A percentile compares a stretch with the other conserved stretches of the same genome.
phyloP scores from a whole-genome alignment of 345 rosid genomes.

The Hypericum androsaemum region DNA sequence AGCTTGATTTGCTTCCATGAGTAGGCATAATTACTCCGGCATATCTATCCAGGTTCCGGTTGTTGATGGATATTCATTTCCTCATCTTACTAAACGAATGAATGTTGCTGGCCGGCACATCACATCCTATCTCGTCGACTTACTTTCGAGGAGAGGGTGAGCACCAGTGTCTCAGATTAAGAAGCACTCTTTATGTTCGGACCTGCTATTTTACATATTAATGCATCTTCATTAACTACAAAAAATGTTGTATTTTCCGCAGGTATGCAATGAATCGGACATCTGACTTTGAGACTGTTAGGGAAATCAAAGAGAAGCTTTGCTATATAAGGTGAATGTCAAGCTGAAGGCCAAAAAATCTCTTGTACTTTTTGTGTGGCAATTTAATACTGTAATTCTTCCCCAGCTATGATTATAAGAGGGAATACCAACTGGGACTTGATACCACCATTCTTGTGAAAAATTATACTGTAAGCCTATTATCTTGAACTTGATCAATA shows the following conservation, averaged over 20 bases:
- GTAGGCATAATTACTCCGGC: too few relatives aligned
- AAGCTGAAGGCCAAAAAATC: slow-evolving; percentile 1
- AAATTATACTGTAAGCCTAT: slow-evolving; percentile 72
- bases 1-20: too few relatives aligned
- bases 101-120: slow-evolving; percentile 98
- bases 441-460: slow-evolving; percentile 96
- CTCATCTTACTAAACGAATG: slow-evolving; percentile 97
- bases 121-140: slow-evolving; percentile 90
- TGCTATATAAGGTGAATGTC: slow-evolving; percentile 68
- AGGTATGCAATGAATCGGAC: slow-evolving; percentile 88
- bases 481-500: slow-evolving; percentile 5
- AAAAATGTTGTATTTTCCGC: slow-evolving; percentile 16
- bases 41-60: slow-evolving; percentile 70
- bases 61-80: slow-evolving; percentile 96
- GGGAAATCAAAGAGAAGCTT: slow-evolving; percentile 93
- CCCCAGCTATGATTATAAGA: slow-evolving; percentile 88
- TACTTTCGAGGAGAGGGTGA: slow-evolving; percentile 94
- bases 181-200: slow-evolving; percentile 1
- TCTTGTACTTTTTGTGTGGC: slow-evolving; percentile 3
- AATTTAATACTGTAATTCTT: slow-evolving; percentile 10
- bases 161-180: slow-evolving; percentile 14
- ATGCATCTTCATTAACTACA: slow-evolving; percentile 3
- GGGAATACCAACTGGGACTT: slow-evolving; percentile 86
- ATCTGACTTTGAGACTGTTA: slow-evolving; percentile 93
- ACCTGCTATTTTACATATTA: slow-evolving; percentile 8